Base-by-base conservation (phyloP, 768 basidiomycete genomes). In the Goffeauzyma gilvescens region DNA sequence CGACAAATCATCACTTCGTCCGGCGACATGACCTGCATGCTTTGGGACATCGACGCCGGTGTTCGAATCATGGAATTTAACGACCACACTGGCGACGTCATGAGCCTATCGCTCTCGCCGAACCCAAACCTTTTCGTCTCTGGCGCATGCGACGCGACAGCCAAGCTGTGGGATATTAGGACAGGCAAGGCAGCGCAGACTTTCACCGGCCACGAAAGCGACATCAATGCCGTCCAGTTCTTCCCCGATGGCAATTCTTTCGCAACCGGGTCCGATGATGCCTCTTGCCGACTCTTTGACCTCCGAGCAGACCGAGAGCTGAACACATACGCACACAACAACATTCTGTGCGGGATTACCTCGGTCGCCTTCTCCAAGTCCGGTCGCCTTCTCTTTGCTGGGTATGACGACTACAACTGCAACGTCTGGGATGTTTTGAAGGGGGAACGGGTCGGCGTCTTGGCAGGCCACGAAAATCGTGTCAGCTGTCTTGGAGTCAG, bases 211-310 rank as follows among this genome's bases (percentile, higher is more conserved):
- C 90, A 98, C 57, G 90, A 96, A 64, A 87, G 85, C 24, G 90
- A 98, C 62, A 96, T 98, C 67, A 98, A 98, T 66, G 90, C 93
- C 44, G 93, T 98, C 37, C 79, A 82, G 90, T 98, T 96, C 68
- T 98, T 96, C 83, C 90, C 90, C 28, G 95, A 95, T 56, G 90
- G 90, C 48, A 89, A 98, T 64, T 90, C 93, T 0, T 96, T 98
- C 65, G 90, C 89, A 18, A 95, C 90, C 15, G 90, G 90, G 25
- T 98, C 90, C 14, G 90, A 98, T 59, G 90, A 98, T 66, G 93
- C 90, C 9, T 95, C 93, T 34, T 96, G 90, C 69, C 81, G 93
- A 38, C 67, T 98, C 32, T 98, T 95, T 63, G 90, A 98, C 65
- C 86, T 98, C 51, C 79, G 90, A 42, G 90, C 90, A 34, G 90